Percentiles rank a stretch among this genome's conserved stretches.
These are phyloP conservation scores for Diophrys appendiculata DNA, from an alignment of 73 alveolate species.

Conservation along the genomic window DNA sequence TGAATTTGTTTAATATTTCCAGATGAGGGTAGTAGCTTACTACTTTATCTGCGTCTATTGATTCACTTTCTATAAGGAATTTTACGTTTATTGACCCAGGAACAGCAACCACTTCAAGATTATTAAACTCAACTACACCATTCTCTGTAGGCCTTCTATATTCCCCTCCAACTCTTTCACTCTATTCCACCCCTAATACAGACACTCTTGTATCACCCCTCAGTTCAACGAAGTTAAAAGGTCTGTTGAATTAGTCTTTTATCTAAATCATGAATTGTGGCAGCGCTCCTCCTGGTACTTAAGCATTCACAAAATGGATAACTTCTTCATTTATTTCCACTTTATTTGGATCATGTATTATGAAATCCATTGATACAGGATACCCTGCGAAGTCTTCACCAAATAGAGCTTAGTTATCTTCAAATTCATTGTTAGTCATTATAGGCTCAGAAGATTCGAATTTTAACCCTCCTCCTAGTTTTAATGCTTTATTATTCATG, in stretches of 20 bases:
- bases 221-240: not conserved
- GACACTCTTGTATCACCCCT: not conserved
- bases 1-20: not conserved
- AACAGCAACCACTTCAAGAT: not conserved
- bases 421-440: not conserved
- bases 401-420: not conserved
- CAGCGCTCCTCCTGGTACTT: not conserved
- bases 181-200: not conserved
- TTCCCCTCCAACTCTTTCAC: conserved; percentile 2
- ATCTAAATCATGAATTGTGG: not conserved
- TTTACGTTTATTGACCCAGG: conserved; percentile 17
- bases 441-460: conserved; percentile 1
- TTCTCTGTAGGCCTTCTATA: not conserved
- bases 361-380: not conserved
- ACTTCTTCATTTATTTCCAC: not conserved
- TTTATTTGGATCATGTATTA: not conserved
- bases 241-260: not conserved
- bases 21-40: not conserved
- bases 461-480: conserved; percentile 16
- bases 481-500: not conserved
- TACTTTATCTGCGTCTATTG: conserved; percentile 8
- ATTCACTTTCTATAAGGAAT: not conserved
- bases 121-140: not conserved
- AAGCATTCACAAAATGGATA: not conserved
- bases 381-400: conserved; percentile 16